Evolutionary conservation across 2,329 filamentous ascomycete genomes (phyloP).

Genomic region (Dryadomyces quercus-mongolicae): DNA sequence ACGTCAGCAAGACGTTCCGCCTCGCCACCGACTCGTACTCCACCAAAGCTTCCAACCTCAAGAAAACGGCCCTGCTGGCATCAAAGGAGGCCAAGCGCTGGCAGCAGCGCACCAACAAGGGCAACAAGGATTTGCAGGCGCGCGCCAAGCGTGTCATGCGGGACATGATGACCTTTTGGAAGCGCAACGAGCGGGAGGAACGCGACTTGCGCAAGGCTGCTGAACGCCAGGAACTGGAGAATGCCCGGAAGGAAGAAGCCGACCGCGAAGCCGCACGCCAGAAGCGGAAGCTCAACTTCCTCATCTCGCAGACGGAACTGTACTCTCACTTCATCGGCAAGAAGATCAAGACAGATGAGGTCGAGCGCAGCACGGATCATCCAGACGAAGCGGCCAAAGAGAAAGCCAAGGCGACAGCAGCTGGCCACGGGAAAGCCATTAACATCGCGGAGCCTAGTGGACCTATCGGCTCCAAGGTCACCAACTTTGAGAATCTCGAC

Average conservation of each 20-base stretch:
- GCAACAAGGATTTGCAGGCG: conserved; percentile 92
- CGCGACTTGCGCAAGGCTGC: conserved; percentile 87
- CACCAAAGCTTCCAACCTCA: conserved; percentile 86
- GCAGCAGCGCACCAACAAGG: conserved; percentile 97
- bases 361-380: conserved; percentile 80
- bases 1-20: conserved; percentile 84
- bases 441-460: conserved; percentile 42
- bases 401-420: conserved; percentile 29
- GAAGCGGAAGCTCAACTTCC: conserved; percentile 97
- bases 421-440: conserved; percentile 13
- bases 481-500: conserved; percentile 85
- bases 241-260: conserved; percentile 90
- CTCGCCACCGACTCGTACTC: conserved; percentile 76
- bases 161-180: conserved; percentile 99
- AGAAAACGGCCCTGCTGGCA: conserved; percentile 92
- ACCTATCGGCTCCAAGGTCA: conserved; percentile 57
- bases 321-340: conserved; percentile 99
- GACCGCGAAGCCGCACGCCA: conserved; percentile 95
- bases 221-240: conserved; percentile 91
- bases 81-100: conserved; percentile 95
- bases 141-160: conserved; percentile 96
- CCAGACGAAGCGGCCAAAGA: conserved; percentile 55
- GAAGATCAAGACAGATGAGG: conserved; percentile 96
- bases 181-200: conserved; percentile 94
- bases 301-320: conserved; percentile 96